Evolutionary conservation across 352 stramenopile genomes (phyloP), one percentile per base, ranked within the genome.

Genomic region (Globisporangium emineosum): DNA sequence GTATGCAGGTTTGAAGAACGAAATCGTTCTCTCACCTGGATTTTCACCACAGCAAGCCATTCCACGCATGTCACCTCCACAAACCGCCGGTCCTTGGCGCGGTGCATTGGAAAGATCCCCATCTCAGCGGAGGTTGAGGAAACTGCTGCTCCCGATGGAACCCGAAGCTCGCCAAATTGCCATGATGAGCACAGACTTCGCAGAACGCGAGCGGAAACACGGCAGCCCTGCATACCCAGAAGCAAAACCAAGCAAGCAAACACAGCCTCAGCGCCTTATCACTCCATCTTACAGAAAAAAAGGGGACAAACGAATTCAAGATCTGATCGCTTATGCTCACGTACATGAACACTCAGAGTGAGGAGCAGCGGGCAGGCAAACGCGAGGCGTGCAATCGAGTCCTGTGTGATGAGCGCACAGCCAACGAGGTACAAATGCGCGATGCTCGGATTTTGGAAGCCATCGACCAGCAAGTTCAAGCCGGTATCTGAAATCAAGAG

Each of bases 91-190:
- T 91, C 83, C 52, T 85, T 88, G 10, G 82, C 85, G 3, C 85
- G 72, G n/a, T 80, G 71, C n/a, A 70, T 70, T 8, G 85, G 85
- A 64, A 91, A 91, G 33, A 91, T 76, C 3, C 81, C 85, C n/a
- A 88, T 64, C 9, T 90, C 76, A 2, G 45, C 56, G 19, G 52
- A 45, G 29, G 43, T 63, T 3, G 64, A 67, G 2, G 57, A 66
- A 1, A 69, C 67, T 15, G 60, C 67, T 27, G 58, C 54, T 21
- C 69, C 60, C 12, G 65, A 54, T 3, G 72, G 74, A 5, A 89
- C 57, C 7, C 77, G 73, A 7, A 91, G 64, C 27, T 77, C 73
- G 0, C 70, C 79, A 58, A 91, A 86, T 21, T 71, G 72, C 85
- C 85, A 93, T 5, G 76, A 90, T 1, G 81, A 83, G 52, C 81